Evolutionary conservation across 1,284 basidiomycete species (phyloP), one percentile per base, ranked within the genome.

Genomic region (Sanguinoderma infundibulare): DNA sequence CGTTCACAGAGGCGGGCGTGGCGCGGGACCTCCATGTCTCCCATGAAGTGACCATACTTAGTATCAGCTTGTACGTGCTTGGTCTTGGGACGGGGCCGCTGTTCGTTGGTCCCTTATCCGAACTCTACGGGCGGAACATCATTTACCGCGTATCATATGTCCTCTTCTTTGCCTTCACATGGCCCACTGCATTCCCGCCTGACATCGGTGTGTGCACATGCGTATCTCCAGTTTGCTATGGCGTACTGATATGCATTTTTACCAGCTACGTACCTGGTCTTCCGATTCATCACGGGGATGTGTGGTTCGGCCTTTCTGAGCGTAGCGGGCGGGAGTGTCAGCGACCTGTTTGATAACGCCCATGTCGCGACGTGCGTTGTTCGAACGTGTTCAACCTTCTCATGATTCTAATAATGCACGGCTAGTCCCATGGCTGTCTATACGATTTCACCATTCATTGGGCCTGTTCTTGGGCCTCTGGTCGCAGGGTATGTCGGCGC

Each of bases 281-380:
- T 92, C 67, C 85, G 91, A 4, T 91, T 91, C 71, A 66, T 91
- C 22, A 84, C 84, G 2, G 93, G 92, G 0, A 83, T 90, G 55
- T 85, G 81, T 60, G 84, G 92, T 0, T 79, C 89, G 0, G 87
- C 91, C 0, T 95, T 95, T 73, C 76, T 95, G 24, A 89, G 85
- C 59, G 92, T 95, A 1, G 87, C 90, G 0, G 94, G 94, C 0
- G 93, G 93, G 2, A 89, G 86, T 52, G 84, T 95, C 20, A 87
- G 87, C 22, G 94, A 95, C 72, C 72, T 94, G 59, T 95, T 93
- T 69, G 73, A 77, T 0, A 86, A 91, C 64, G 70, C 74, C 0
- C 78, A 83, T 17, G 87, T 94, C 9, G 89, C 85, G 53, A 87
- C 80, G 86, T 92, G 69, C 65, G 87, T 79, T 5, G 9, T 28